A percentile compares a stretch with the other conserved stretches of the same genome.
These are phyloP conservation scores for Penicillium crustosum DNA, from an alignment of 2,329 filamentous ascomycete genomes.

Conservation along the genomic window DNA sequence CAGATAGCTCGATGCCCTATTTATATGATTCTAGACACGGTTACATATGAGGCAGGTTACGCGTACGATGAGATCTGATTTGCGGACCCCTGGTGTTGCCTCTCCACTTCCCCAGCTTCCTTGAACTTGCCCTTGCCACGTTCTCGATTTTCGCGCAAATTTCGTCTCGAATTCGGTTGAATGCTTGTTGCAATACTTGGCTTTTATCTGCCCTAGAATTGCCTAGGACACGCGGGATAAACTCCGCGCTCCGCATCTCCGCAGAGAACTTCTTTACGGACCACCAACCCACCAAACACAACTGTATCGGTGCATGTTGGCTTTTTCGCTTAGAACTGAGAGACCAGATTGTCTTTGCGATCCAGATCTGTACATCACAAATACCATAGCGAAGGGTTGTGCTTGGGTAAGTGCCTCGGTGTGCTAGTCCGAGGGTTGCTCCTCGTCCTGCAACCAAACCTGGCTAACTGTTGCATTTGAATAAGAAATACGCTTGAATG, in stretches of 20 bases:
- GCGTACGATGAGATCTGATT: conserved; percentile 7
- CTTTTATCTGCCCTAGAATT: neutral
- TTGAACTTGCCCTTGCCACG: conserved; percentile 3
- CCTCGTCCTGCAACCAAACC: neutral
- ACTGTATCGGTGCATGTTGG: neutral
- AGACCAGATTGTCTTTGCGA: neutral
- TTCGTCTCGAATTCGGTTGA: neutral
- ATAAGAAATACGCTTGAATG: neutral
- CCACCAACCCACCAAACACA: neutral
- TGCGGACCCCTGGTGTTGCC: neutral
- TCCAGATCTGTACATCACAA: neutral
- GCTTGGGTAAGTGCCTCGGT: neutral
- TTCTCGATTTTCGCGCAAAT: neutral
- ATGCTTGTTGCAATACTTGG: neutral
- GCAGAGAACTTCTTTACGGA: conserved; percentile 6
- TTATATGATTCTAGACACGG: neutral
- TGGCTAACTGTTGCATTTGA: neutral
- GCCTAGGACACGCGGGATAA: conserved; percentile 2
- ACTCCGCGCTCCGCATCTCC: conserved; percentile 9
- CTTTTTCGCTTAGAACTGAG: neutral
- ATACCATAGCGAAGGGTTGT: neutral
- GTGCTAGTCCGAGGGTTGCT: neutral
- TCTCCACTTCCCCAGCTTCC: conserved; percentile 9
- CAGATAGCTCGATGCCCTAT: neutral
- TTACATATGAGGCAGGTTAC: neutral